Evolutionary conservation across 2,329 filamentous ascomycete genomes (phyloP), one percentile per base, ranked within the genome.

Genomic region (Stachybotrys chartarum): DNA sequence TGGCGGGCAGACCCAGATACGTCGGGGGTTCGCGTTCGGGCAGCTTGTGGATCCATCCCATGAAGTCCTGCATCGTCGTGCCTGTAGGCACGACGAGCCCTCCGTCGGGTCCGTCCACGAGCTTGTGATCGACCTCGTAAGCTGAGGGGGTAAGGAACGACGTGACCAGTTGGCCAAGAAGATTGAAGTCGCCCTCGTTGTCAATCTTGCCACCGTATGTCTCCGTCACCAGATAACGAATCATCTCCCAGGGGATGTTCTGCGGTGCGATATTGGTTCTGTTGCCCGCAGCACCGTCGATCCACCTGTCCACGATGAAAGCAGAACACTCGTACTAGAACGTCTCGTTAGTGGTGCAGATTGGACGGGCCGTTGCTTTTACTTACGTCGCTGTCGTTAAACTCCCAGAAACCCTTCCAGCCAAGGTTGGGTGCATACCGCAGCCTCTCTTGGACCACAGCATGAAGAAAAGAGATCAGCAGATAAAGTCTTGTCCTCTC

Each of bases 341-440:
- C 14, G 47, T 46, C 60, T 59, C 57, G 49, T 48, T 49, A 53
- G 42, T 14, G 2, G 30, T 48, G 11, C 17, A 30, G 6, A 3
- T 14, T 10, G 14, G 35, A 42, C 35, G 14, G 10, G 35, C 5
- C 35, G 14, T 42, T 14, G 35, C 35, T 42, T 42, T 42, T 14
- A 86, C 90, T 88, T 83, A 95, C 90, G 74, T 99, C 94, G 64
- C 92, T 96, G 72, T 99, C 95, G 69, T 99, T 99, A 73, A 99
- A 99, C 73, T 99, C 95, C 94, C 95, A 99, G 80, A 97, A 96
- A 54, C 91, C 91, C 77, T 96, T 97, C 94, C 94, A 99, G 58
- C 94, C 94, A 55, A 99, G 78, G 56, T 82, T 93, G 1, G 94
- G 95, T 30, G 93, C 92, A 70, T 99, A 99, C 59, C 94, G 88